Percentiles rank a stretch among this genome's conserved stretches.
phyloP scores from a whole-genome alignment of 148 eudicot species.

The Fagopyrum esculentum region DNA sequence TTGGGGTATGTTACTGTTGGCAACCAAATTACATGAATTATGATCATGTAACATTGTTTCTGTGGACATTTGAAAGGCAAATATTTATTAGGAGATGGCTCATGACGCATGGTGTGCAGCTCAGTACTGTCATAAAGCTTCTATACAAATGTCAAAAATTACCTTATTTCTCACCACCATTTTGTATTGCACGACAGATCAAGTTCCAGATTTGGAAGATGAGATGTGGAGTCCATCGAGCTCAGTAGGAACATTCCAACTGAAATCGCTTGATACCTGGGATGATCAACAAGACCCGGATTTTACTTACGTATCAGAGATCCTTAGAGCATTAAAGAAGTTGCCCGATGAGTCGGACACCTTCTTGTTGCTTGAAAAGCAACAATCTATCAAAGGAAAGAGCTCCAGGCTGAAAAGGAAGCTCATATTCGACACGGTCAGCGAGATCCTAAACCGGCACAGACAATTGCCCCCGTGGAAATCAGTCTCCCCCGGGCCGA shows the following conservation, averaged over 20 bases:
- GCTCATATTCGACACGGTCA: slow-evolving; percentile 48
- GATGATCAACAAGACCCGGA: slow-evolving; percentile 36
- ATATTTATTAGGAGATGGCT: too few species aligned
- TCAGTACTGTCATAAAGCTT: too few species aligned
- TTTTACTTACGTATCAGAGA: slow-evolving; percentile 57
- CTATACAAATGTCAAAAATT: background rate
- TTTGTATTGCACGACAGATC: slow-evolving; percentile 27
- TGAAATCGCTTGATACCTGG: slow-evolving; percentile 24
- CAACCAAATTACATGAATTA: too few species aligned
- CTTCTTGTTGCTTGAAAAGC: slow-evolving; percentile 56
- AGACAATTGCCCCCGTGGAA: slow-evolving; percentile 70
- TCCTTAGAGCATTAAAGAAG: slow-evolving; percentile 50
- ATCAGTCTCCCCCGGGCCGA: slow-evolving; percentile 15
- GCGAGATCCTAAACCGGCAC: slow-evolving; percentile 53
- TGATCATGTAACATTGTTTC: too few species aligned
- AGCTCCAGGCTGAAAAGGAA: slow-evolving; percentile 33
- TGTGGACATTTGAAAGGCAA: too few species aligned
- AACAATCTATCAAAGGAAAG: slow-evolving; percentile 41
- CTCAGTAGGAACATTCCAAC: slow-evolving; percentile 19
- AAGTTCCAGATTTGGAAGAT: slow-evolving; percentile 47
- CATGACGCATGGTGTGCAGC: too few species aligned
- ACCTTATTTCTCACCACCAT: slow-evolving; percentile 7
- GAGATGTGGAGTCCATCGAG: slow-evolving; percentile 61
- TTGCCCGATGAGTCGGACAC: slow-evolving; percentile 44
- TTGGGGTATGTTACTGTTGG: too few species aligned